Base-by-base conservation (phyloP, 2,329 filamentous ascomycete species). In the Fusarium sp. region DNA sequence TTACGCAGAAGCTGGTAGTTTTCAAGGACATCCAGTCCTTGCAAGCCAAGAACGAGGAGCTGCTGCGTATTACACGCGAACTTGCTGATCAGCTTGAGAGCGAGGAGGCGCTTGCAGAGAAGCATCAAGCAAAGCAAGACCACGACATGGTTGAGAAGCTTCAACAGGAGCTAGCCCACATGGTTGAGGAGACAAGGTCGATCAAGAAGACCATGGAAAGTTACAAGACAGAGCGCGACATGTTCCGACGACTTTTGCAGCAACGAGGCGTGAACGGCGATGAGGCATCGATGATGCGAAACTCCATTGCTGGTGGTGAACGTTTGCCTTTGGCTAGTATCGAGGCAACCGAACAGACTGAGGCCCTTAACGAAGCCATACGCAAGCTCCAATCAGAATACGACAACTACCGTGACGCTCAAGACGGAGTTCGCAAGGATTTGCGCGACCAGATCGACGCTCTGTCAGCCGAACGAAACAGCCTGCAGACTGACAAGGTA, bases 151-250 rank as follows among this genome's bases (percentile, higher is more conserved):
- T 96, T n/a, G 88, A 91, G 71, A 87, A 86, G 45, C 82, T 96
- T 33, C 86, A 93, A 66, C 88, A 91, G 54, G 90, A 94, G 69
- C 86, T 97, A 24, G 87, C 91, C 70, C 89, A 92, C 50, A 78
- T 95, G 78, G 90, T 93, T 61, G 95, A 98, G 69, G 94, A 98
- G 77, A 89, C 97, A 53, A 89, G 91, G 71, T 92, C 92, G 14
- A 91, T 97, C 70, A 89, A 92, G 43, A 89, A 92, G 31, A 93
- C 94, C 59, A 92, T 94, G 68, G 93, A 97, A 82, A 97, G 93
- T 78, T 97, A 97, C 78, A 94, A 96, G 77, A 93, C 94, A 74
- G 96, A 99, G 81, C 91, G 96, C 66, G 95, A 99, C 77, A 98
- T 98, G 89, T 98, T 98, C 90, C 91, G 95, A 22, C 94, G 94